phyloP scores from a whole-genome alignment of 352 stramenopile genomes.

The Phytopythium oedochilum region DNA sequence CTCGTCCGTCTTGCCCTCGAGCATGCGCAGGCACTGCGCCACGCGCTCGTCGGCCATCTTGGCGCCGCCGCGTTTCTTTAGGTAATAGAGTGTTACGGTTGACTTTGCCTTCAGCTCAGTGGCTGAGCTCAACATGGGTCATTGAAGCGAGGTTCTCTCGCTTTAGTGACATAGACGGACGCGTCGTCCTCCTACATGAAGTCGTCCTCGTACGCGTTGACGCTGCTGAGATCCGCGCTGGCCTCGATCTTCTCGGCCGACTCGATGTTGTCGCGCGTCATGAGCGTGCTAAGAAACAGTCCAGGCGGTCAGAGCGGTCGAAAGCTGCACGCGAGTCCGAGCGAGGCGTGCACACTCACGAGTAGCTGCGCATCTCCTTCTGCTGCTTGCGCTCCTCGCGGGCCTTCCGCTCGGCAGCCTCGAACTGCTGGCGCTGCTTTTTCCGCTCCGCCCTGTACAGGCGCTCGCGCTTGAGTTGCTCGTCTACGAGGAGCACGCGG shows the following conservation, averaged over 20 bases:
- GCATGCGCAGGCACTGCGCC: constrained; percentile 63
- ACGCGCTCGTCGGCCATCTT: constrained; percentile 18
- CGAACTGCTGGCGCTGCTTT: constrained; percentile 53
- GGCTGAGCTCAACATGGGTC: not conserved
- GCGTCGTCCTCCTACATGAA: too few relatives aligned
- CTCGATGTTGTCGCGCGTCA: constrained; percentile 69
- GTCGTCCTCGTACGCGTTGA: constrained; percentile 77
- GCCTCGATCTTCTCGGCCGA: constrained; percentile 32
- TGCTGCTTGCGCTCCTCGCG: constrained; percentile 63
- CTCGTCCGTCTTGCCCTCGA: constrained; percentile 69
- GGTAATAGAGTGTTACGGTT: not conserved
- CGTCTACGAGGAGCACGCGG: constrained; percentile 25
- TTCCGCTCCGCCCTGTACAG: constrained; percentile 74
- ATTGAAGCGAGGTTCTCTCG: not conserved
- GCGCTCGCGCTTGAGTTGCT: constrained; percentile 52
- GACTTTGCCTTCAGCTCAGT: not conserved
- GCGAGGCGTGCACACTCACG: constrained; percentile 24
- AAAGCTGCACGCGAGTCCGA: not conserved
- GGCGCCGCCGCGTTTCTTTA: constrained; percentile 6
- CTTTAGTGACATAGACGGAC: constrained; percentile 1
- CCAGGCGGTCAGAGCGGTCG: too few relatives aligned
- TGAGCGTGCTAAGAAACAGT: constrained; percentile 28
- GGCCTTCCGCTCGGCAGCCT: constrained; percentile 41
- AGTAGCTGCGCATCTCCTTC: constrained; percentile 73
- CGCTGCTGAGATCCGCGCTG: constrained; percentile 46